These are phyloP conservation scores for Suillus bovinus DNA, from an alignment of 768 basidiomycete genomes.

Conservation along the genomic window DNA sequence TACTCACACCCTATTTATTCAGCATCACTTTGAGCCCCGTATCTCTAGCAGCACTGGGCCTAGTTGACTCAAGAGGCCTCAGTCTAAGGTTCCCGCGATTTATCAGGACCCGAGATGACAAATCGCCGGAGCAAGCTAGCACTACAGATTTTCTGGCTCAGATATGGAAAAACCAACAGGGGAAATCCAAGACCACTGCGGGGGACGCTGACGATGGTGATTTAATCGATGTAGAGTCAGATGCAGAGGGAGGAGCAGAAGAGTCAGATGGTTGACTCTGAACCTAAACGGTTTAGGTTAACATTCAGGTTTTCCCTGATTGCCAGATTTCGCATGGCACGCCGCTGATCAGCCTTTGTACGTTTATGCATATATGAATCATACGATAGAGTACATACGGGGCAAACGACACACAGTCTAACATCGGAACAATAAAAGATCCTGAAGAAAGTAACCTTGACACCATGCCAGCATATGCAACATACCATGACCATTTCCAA, in stretches of 20 bases:
- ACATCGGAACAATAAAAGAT: neutral
- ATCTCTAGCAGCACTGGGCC: conserved; percentile 73
- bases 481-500: neutral
- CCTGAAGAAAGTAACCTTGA: neutral
- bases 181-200: conserved; percentile 28
- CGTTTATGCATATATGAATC: neutral
- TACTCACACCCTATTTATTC: conserved; percentile 15
- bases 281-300: conserved; percentile 1
- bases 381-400: neutral
- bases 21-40: conserved; percentile 86
- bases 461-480: neutral
- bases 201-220: conserved; percentile 57
- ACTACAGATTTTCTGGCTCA: conserved; percentile 67
- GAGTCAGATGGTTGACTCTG: conserved; percentile 26
- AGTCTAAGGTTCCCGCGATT: conserved; percentile 90
- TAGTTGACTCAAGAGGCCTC: conserved; percentile 64
- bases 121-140: conserved; percentile 69
- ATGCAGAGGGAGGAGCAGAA: conserved; percentile 25
- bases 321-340: neutral
- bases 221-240: conserved; percentile 52
- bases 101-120: conserved; percentile 72
- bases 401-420: neutral
- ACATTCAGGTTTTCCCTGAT: conserved; percentile 2
- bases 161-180: conserved; percentile 68
- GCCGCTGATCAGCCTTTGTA: neutral